These are phyloP conservation scores for Smallanthus sonchifolius DNA, from an alignment of 129 eudicot species.

Conservation along the genomic window DNA sequence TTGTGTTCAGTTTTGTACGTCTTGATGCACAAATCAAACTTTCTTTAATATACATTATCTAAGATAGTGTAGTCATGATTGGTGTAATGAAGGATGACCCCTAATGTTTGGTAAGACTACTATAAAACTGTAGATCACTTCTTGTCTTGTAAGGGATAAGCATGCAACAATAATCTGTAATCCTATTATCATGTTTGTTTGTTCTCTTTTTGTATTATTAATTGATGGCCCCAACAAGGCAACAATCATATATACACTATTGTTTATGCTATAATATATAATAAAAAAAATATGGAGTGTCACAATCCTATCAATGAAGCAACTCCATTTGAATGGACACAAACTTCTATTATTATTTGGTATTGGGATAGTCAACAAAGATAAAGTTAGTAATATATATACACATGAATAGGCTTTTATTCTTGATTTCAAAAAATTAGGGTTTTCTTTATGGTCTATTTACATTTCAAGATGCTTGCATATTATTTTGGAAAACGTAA, in stretches of 20 bases:
- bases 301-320: neutral
- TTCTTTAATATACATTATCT: neutral
- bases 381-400: neutral
- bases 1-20: neutral
- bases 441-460: neutral
- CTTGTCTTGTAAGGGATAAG: constrained; percentile 29
- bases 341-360: neutral
- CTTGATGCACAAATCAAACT: neutral
- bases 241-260: constrained; percentile 2
- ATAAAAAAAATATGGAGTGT: neutral
- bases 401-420: neutral
- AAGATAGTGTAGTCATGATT: constrained; percentile 17
- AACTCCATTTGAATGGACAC: constrained; percentile 17
- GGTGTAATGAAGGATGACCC: constrained; percentile 17
- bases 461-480: neutral
- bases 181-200: constrained; percentile 17
- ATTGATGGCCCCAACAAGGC: constrained; percentile 19
- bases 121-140: constrained; percentile 25
- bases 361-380: constrained; percentile 3
- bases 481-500: neutral
- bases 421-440: neutral
- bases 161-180: constrained; percentile 31
- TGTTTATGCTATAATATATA: neutral
- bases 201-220: constrained; percentile 7
- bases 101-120: constrained; percentile 23